phyloP scores from a whole-genome alignment of 2,329 filamentous ascomycete species.

The Neurospora sp. region DNA sequence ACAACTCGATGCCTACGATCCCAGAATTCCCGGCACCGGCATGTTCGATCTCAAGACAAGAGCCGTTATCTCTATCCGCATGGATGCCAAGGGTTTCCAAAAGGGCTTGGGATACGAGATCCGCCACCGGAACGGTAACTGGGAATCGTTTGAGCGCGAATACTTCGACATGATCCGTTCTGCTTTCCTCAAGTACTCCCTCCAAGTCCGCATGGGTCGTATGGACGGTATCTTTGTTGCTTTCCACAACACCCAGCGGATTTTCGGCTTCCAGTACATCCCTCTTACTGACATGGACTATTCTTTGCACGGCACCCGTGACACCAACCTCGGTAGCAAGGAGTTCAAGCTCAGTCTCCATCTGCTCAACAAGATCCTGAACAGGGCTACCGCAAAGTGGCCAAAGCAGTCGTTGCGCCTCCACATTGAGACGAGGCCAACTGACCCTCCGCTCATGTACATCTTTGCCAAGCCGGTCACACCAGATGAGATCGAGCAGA shows the following conservation, averaged over 20 bases:
- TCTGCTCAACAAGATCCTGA: constrained; percentile 68
- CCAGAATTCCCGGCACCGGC: constrained; percentile 75
- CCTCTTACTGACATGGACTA: constrained; percentile 77
- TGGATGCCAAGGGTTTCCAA: constrained; percentile 65
- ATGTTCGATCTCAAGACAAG: constrained; percentile 97
- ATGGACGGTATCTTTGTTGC: constrained; percentile 99
- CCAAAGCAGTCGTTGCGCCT: constrained; percentile 68
- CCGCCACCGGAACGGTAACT: constrained; percentile 61
- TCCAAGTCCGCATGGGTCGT: constrained; percentile 91
- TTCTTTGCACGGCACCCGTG: constrained; percentile 70
- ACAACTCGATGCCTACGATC: constrained; percentile 84
- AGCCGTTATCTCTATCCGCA: constrained; percentile 82
- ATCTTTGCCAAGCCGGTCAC: constrained; percentile 81
- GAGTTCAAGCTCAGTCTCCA: constrained; percentile 78
- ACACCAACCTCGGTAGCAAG: constrained; percentile 59
- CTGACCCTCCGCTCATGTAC: constrained; percentile 61
- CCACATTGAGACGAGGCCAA: constrained; percentile 66
- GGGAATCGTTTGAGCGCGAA: constrained; percentile 88
- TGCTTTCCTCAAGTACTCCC: constrained; percentile 90
- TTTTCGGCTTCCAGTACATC: constrained; percentile 97
- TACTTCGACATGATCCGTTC: constrained; percentile 95
- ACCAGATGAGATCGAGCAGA: constrained; percentile 57
- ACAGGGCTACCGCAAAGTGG: constrained; percentile 64
- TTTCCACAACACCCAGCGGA: constrained; percentile 87
- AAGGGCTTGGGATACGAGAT: constrained; percentile 83